Evolutionary conservation across 306 rosid genomes (phyloP).

Genomic region (Citrullus colocynthis): DNA sequence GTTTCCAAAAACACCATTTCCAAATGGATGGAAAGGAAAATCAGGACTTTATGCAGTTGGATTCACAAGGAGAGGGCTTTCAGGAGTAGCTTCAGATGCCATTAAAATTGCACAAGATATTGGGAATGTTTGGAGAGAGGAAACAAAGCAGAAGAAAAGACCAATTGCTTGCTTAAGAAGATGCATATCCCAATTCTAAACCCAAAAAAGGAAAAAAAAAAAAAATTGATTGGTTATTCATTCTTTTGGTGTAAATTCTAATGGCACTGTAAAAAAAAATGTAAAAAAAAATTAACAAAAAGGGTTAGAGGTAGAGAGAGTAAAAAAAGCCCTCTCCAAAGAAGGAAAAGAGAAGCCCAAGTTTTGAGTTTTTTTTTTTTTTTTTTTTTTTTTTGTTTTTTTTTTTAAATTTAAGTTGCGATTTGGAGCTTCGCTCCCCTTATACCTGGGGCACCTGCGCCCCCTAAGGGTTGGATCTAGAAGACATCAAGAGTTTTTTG

Average conservation of each 20-base stretch:
- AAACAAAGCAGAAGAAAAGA: slow-evolving; percentile 43
- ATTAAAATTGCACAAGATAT: slow-evolving; percentile 64
- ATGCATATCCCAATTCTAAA: slow-evolving; percentile 77
- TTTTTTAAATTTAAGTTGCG: too few species aligned
- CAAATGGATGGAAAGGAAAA: slow-evolving; percentile 87
- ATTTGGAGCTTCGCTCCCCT: too few species aligned
- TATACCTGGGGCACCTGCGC: too few species aligned
- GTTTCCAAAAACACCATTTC: slow-evolving; percentile 61
- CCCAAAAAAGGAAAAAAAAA: not conserved
- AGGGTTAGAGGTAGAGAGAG: not conserved
- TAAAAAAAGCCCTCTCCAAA: not conserved
- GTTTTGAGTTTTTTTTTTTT: slow-evolving; percentile 6
- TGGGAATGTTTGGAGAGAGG: slow-evolving; percentile 57
- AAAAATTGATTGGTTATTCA: not conserved
- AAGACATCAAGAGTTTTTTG: too few species aligned
- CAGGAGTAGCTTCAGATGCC: slow-evolving; percentile 80
- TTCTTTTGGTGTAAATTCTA: slow-evolving; percentile 1
- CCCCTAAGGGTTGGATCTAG: too few species aligned
- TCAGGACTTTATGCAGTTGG: slow-evolving; percentile 88
- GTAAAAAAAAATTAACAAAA: not conserved
- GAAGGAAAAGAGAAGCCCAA: slow-evolving; percentile 3
- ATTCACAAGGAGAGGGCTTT: slow-evolving; percentile 83
- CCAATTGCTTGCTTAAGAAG: slow-evolving; percentile 53
- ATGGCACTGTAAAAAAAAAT: slow-evolving; percentile 1
- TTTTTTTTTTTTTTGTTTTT: not conserved